A percentile compares a stretch with the other conserved stretches of the same genome.
Evolutionary conservation across 768 basidiomycete species (phyloP).

Genomic region (Nidula microcarpa): DNA sequence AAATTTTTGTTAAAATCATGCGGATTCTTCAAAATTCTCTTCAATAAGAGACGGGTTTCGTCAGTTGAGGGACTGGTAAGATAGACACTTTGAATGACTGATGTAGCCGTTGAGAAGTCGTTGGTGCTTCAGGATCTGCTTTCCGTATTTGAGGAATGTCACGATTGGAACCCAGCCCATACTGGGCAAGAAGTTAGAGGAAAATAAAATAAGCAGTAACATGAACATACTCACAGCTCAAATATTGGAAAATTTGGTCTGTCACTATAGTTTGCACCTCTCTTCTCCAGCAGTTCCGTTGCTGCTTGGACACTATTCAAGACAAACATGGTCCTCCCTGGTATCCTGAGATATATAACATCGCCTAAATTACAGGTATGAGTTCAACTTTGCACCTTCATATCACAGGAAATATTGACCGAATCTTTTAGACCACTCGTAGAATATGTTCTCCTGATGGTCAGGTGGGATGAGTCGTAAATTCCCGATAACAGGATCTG

Average conservation of each 20-base stretch:
- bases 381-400: neutral
- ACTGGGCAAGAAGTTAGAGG: neutral
- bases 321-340: slow-evolving; percentile 21
- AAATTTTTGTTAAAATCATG: neutral
- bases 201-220: neutral
- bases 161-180: slow-evolving; percentile 12
- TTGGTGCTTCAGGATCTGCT: slow-evolving; percentile 11
- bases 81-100: neutral
- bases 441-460: slow-evolving; percentile 14
- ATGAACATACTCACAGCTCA: slow-evolving; percentile 11
- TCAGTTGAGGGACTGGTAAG: slow-evolving; percentile 4
- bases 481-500: slow-evolving; percentile 23
- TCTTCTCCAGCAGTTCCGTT: slow-evolving; percentile 21
- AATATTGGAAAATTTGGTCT: slow-evolving; percentile 12
- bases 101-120: slow-evolving; percentile 9
- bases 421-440: slow-evolving; percentile 22
- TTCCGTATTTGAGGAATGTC: slow-evolving; percentile 11
- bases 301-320: slow-evolving; percentile 18
- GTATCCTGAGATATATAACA: slow-evolving; percentile 15
- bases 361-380: slow-evolving; percentile 8
- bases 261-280: slow-evolving; percentile 20
- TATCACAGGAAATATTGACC: slow-evolving; percentile 12
- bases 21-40: neutral
- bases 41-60: slow-evolving; percentile 1
- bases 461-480: slow-evolving; percentile 15